These are phyloP conservation scores for Podospora sp. DNA, from an alignment of 495 filamentous ascomycete species.

Conservation along the genomic window DNA sequence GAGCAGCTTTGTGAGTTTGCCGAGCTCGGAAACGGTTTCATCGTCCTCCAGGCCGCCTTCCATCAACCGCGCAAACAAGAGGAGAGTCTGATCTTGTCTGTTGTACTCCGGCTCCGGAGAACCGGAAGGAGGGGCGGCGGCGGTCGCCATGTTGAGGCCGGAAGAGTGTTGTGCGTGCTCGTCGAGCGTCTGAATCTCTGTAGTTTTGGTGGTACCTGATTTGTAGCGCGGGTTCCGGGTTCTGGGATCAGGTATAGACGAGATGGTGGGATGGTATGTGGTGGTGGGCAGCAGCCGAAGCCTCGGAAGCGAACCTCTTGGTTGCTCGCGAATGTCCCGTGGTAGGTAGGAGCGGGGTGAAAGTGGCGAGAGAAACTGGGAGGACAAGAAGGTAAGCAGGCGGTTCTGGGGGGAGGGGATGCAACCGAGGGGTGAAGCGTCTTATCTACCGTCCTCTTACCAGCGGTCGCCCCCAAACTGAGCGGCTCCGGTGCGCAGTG, in stretches of 20 bases:
- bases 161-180: background rate
- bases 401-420: background rate
- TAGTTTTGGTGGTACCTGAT: background rate
- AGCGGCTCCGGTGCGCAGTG: conserved; percentile 11
- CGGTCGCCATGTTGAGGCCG: conserved; percentile 27
- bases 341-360: background rate
- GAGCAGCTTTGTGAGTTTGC: conserved; percentile 53
- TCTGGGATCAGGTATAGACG: background rate
- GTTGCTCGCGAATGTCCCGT: background rate
- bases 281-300: background rate
- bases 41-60: conserved; percentile 60
- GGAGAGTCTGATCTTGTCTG: conserved; percentile 50
- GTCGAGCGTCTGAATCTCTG: background rate
- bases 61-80: conserved; percentile 57
- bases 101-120: conserved; percentile 21
- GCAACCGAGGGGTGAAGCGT: background rate
- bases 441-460: conserved; percentile 2
- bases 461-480: conserved; percentile 4
- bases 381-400: background rate
- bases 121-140: conserved; percentile 17
- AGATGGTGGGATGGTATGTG: background rate
- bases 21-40: conserved; percentile 52
- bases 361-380: background rate
- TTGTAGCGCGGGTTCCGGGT: background rate
- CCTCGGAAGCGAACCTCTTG: background rate